phyloP scores from a whole-genome alignment of 306 rosid genomes.

The Cucurbita moschata region DNA sequence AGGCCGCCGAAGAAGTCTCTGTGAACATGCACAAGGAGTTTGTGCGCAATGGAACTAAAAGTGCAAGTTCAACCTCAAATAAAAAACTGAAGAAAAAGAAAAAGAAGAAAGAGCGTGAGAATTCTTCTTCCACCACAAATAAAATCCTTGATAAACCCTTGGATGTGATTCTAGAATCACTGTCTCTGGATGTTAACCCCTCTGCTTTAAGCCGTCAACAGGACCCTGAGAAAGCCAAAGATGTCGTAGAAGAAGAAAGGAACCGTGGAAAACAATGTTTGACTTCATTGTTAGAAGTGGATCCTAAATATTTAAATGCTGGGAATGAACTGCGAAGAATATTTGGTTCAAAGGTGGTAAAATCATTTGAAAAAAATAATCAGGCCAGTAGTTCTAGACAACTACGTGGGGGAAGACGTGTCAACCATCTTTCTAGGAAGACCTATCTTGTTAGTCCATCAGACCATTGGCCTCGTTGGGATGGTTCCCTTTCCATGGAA shows the following conservation, averaged over 20 bases:
- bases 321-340: conserved; percentile 80
- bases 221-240: conserved; percentile 17
- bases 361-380: conserved; percentile 65
- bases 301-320: conserved; percentile 78
- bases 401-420: conserved; percentile 64
- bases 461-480: conserved; percentile 82
- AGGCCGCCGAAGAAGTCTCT: conserved; percentile 7
- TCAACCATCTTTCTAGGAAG: conserved; percentile 44
- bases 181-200: conserved; percentile 26
- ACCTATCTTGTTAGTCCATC: conserved; percentile 65
- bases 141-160: conserved; percentile 27
- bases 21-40: conserved; percentile 15
- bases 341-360: conserved; percentile 91
- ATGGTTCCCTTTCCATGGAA: conserved; percentile 80
- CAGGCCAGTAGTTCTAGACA: conserved; percentile 75
- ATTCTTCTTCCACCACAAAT: conserved; percentile 20
- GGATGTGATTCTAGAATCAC: conserved; percentile 46
- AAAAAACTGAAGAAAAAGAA: conserved; percentile 75
- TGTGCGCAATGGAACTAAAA: conserved; percentile 10
- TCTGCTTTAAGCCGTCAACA: conserved; percentile 15
- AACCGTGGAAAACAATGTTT: conserved; percentile 22
- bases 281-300: conserved; percentile 40
- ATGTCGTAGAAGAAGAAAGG: conserved; percentile 14
- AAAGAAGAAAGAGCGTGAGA: conserved; percentile 60
- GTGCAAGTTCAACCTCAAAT: conserved; percentile 26